Conservation (phyloP, 164 flowering plant species). For the Protea cynaroides region DNA sequence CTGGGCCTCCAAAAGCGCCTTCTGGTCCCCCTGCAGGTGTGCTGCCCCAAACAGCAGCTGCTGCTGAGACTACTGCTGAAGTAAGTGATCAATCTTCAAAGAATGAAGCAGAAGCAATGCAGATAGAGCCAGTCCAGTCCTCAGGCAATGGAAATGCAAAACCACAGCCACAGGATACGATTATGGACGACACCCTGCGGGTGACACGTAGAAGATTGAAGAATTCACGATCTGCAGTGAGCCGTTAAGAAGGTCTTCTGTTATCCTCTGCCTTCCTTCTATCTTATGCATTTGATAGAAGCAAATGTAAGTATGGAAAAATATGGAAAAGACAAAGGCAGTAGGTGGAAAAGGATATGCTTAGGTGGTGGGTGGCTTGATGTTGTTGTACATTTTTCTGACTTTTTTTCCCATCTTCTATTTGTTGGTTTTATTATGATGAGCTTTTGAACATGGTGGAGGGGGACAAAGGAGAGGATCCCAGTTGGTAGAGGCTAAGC, state of each 20-base stretch:
- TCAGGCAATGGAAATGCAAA: conserved; percentile 25
- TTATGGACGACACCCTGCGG: conserved; percentile 56
- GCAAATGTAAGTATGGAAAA: neutral
- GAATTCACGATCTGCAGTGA: conserved; percentile 35
- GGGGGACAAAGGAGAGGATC: conserved; percentile 59
- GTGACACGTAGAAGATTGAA: conserved; percentile 64
- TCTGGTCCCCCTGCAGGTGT: conserved; percentile 22
- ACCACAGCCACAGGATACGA: conserved; percentile 39
- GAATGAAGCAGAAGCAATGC: conserved; percentile 24
- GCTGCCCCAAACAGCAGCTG: conserved; percentile 22
- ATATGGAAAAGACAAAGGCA: neutral
- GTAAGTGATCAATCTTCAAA: conserved; percentile 18
- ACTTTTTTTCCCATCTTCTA: neutral
- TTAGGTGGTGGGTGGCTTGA: conserved; percentile 1
- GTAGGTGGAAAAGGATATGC: neutral
- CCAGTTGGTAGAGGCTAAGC: conserved; percentile 72
- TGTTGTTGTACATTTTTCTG: conserved; percentile 4
- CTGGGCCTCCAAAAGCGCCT: conserved; percentile 14
- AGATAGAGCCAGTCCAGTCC: conserved; percentile 20
- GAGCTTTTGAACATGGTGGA: conserved; percentile 31
- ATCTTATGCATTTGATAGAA: neutral
- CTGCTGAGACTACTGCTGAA: conserved; percentile 7
- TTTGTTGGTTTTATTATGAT: neutral
- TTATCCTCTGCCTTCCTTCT: neutral
- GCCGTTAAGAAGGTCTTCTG: conserved; percentile 3